These are phyloP conservation scores for Aspergillus sp. DNA, from an alignment of 2,329 filamentous ascomycete genomes.

Conservation along the genomic window DNA sequence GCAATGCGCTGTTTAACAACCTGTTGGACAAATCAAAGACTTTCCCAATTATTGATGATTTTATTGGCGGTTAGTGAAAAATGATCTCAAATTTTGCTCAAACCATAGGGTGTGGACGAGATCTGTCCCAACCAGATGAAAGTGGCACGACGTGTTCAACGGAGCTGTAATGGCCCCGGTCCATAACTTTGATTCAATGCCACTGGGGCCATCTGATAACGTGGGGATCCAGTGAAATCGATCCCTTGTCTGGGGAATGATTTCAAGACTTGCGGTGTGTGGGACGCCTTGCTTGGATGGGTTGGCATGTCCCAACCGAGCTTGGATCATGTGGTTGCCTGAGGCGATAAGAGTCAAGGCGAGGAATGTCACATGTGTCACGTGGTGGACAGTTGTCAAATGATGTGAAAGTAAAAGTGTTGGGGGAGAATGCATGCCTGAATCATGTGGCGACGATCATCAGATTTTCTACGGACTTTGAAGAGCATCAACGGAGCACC, in stretches of 20 bases:
- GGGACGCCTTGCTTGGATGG: not conserved
- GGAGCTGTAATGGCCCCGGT: not conserved
- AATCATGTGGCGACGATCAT: constrained; percentile 6
- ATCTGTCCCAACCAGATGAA: not conserved
- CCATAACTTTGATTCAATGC: not conserved
- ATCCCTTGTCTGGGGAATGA: not conserved
- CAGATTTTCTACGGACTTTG: not conserved
- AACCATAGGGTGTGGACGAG: not conserved
- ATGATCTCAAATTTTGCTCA: too few species aligned
- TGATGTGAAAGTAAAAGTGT: not conserved
- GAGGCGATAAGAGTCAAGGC: not conserved
- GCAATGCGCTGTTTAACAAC: too few species aligned
- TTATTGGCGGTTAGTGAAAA: too few species aligned
- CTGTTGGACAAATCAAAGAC: too few species aligned
- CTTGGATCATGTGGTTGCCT: not conserved
- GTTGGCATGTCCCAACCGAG: not conserved
- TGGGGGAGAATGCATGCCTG: not conserved
- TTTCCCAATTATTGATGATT: too few species aligned
- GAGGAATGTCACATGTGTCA: not conserved
- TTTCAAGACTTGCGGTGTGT: not conserved
- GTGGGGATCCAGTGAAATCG: not conserved
- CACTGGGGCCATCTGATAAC: constrained; percentile 2
- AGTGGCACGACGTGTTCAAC: not conserved
- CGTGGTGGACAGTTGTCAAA: not conserved
- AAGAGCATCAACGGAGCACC: not conserved